Conservation (phyloP, 2,329 filamentous ascomycete genomes). For the Colletotrichum tropicale region DNA sequence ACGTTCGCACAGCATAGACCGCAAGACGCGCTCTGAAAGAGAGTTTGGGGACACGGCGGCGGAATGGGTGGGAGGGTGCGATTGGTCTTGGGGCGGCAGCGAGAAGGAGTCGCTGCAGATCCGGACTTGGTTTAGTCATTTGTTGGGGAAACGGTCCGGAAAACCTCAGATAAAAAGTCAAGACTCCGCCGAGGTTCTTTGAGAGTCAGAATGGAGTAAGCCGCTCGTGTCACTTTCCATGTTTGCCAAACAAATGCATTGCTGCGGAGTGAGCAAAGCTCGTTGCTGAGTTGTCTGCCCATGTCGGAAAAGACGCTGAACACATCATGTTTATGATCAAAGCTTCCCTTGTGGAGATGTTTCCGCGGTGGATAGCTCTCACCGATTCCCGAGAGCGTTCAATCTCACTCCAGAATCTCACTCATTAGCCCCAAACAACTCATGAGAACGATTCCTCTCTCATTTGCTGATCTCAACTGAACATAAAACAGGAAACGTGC, state of each 20-base stretch:
- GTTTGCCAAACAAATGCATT: neutral
- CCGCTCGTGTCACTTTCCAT: neutral
- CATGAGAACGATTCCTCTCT: neutral
- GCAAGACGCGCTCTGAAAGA: neutral
- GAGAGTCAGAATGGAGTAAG: neutral
- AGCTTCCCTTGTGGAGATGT: neutral
- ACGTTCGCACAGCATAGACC: neutral
- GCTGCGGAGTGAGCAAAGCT: neutral
- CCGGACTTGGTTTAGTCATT: neutral
- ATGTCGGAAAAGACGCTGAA: neutral
- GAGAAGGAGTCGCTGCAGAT: neutral
- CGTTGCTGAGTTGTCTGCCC: neutral
- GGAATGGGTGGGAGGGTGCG: neutral
- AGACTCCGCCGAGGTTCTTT: neutral
- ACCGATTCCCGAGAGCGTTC: neutral
- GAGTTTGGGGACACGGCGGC: neutral
- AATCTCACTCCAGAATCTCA: neutral
- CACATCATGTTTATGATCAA: neutral
- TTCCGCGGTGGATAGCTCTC: neutral
- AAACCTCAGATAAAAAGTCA: neutral
- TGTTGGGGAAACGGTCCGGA: neutral
- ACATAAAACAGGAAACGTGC: neutral
- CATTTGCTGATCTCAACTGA: neutral
- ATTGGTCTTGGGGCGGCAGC: conserved; percentile 3
- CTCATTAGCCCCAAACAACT: neutral